phyloP scores from a whole-genome alignment of 192 early-diverging fungal species.

The Gamsiella multidivaricata region DNA sequence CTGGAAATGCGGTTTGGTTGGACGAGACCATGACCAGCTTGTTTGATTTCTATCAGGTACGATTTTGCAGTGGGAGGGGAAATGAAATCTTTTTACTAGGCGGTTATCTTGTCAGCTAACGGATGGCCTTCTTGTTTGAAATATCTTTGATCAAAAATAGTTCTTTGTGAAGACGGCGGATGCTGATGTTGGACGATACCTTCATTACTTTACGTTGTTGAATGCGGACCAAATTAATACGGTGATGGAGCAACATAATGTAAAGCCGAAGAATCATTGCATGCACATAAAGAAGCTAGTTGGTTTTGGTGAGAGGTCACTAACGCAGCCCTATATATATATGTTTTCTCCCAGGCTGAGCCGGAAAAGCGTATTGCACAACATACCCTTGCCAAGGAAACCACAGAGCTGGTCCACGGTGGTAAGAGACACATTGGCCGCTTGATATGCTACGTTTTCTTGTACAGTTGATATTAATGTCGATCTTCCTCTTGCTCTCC shows the following conservation, averaged over 20 bases:
- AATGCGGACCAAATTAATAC: conserved; percentile 66
- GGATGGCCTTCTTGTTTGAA: too few relatives aligned
- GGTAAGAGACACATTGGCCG: conserved; percentile 40
- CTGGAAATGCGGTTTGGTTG: conserved; percentile 96
- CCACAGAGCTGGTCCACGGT: conserved; percentile 92
- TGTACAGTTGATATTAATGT: too few relatives aligned
- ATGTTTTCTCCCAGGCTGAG: conserved; percentile 28
- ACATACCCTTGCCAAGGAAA: conserved; percentile 79
- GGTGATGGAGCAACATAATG: conserved; percentile 73
- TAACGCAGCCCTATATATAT: neutral
- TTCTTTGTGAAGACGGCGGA: conserved; percentile 91
- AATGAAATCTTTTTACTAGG: too few relatives aligned
- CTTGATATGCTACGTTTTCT: neutral
- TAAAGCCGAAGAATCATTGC: too few relatives aligned
- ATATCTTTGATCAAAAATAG: conserved; percentile 47
- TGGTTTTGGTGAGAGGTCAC: neutral
- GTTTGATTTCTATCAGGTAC: conserved; percentile 94
- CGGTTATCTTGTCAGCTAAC: too few relatives aligned
- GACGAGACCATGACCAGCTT: conserved; percentile 79
- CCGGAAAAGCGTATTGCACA: conserved; percentile 84
- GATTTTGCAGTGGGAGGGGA: too few relatives aligned
- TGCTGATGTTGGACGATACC: conserved; percentile 77
- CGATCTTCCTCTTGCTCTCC: neutral
- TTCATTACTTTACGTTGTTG: conserved; percentile 87
- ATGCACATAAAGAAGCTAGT: too few relatives aligned